Percentiles rank a stretch among this genome's conserved stretches.
These are phyloP conservation scores for Spathaspora sp. DNA, from an alignment of 805 yeast genomes.

Conservation along the genomic window DNA sequence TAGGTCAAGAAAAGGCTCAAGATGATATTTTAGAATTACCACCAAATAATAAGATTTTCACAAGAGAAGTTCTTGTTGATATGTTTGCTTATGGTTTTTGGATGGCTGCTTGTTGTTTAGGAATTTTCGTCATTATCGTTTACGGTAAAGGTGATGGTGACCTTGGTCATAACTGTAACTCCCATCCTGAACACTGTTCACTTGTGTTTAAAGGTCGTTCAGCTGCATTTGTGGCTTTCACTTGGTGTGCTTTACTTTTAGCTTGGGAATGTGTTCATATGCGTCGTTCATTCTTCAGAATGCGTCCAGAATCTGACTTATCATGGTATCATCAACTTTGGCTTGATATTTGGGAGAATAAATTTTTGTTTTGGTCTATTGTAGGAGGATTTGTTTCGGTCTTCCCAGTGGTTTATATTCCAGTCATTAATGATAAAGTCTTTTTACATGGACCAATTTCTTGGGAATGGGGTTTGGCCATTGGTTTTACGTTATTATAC, in stretches of 20 bases:
- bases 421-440: constrained; percentile 77
- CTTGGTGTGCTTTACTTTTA: constrained; percentile 78
- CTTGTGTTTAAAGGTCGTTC: constrained; percentile 74
- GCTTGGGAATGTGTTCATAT: constrained; percentile 85
- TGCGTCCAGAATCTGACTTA: constrained; percentile 59
- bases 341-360: constrained; percentile 67
- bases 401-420: constrained; percentile 82
- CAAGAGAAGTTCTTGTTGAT: constrained; percentile 64
- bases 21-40: constrained; percentile 61
- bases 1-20: constrained; percentile 54
- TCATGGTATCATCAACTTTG: constrained; percentile 58
- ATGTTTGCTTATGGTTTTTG: constrained; percentile 70
- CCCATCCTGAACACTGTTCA: constrained; percentile 44
- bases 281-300: constrained; percentile 64
- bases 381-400: constrained; percentile 64
- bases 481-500: constrained; percentile 56
- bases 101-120: constrained; percentile 70
- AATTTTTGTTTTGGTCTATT: constrained; percentile 80
- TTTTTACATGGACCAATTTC: constrained; percentile 70
- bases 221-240: constrained; percentile 74
- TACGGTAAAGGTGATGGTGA: constrained; percentile 65
- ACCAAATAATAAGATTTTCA: constrained; percentile 63
- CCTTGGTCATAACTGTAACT: constrained; percentile 64
- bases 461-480: constrained; percentile 78
- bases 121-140: constrained; percentile 60